These are phyloP conservation scores for Lactarius quietus DNA, from an alignment of 768 basidiomycete genomes.

Conservation along the genomic window DNA sequence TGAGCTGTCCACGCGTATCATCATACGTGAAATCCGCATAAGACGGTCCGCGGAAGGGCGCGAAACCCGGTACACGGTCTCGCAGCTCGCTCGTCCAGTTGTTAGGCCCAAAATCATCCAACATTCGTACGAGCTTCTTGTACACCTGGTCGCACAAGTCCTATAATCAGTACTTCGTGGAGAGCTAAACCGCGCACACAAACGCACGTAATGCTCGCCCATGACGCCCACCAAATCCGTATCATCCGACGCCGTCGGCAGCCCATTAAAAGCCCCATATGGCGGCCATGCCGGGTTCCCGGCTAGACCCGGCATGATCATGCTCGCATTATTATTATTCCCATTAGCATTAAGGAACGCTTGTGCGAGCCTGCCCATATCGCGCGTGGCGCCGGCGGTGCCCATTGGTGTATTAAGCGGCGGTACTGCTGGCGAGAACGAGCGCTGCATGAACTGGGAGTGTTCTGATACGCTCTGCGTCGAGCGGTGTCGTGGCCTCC, in stretches of 20 bases:
- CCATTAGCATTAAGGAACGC: constrained; percentile 4
- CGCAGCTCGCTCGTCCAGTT: constrained; percentile 34
- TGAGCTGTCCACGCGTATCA: constrained; percentile 28
- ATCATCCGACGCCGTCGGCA: constrained; percentile 7
- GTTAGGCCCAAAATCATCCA: constrained; percentile 26
- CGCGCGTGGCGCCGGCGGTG: no score
- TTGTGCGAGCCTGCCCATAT: neutral
- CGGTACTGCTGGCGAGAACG: neutral
- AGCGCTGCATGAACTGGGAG: constrained; percentile 8
- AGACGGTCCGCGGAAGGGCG: constrained; percentile 21
- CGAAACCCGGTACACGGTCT: constrained; percentile 19
- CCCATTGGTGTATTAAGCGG: no score
- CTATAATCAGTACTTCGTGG: no score
- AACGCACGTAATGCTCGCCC: constrained; percentile 27
- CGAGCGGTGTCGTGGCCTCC: constrained; percentile 2
- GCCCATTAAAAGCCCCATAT: neutral
- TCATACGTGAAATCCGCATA: constrained; percentile 31
- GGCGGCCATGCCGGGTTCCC: constrained; percentile 1
- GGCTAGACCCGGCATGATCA: neutral
- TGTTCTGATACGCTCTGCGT: constrained; percentile 4
- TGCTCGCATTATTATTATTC: no score
- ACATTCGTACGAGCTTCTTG: constrained; percentile 10
- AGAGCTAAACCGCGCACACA: no score
- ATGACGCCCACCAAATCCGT: constrained; percentile 22
- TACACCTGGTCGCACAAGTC: neutral